Base-by-base conservation (phyloP, 176 grass and related monocot species). In the Aegilops longissima region DNA sequence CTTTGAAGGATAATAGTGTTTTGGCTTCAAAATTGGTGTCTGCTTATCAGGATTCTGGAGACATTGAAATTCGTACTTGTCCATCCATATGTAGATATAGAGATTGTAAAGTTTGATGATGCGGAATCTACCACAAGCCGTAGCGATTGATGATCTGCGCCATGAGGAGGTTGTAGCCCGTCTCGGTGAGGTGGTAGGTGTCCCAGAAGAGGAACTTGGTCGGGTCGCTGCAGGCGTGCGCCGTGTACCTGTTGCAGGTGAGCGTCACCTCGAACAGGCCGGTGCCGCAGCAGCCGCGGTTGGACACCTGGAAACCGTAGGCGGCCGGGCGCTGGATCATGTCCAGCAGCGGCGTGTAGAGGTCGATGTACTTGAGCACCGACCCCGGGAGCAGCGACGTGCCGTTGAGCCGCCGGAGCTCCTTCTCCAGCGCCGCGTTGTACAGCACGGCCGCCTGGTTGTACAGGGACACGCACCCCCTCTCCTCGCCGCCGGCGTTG, bases 181-280 rank as follows among this genome's bases (percentile, higher is more conserved):
- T 95, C 78, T 98, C 93, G 6, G 93, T 98, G 71, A 86, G 90
- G 74, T 98, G 93, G 89, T 86, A 94, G 30, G 81, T 84, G 77
- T 98, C 96, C 96, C 96, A 95, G 82, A 95, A 98, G 52, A 98
- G 36, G 49, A 87, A 95, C 71, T 98, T 92, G 18, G 20, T 80
- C 12, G 84, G 83, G 58, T 98, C 88, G 1, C 14, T 49, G 61
- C 96, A 98, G 58, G 78, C 9, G 0, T 77, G 23, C 20, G 92
- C 86, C 10, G 93, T 95, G 86, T 90, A 89, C 0, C 66, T 36
- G 75, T 95, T 98, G 77, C 96, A 94, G 24, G 82, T 88, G 14
- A 95, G 39, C 42, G 92, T 91, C 25, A 98, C 92, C 77, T 94
- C 96, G 77, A 89, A 94, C 62, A 91, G 78, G 14, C 93, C 96